Percentiles rank a stretch among this genome's conserved stretches.
Evolutionary conservation across 2,329 filamentous ascomycete genomes (phyloP).

Genomic region (Neonectria coccinea): DNA sequence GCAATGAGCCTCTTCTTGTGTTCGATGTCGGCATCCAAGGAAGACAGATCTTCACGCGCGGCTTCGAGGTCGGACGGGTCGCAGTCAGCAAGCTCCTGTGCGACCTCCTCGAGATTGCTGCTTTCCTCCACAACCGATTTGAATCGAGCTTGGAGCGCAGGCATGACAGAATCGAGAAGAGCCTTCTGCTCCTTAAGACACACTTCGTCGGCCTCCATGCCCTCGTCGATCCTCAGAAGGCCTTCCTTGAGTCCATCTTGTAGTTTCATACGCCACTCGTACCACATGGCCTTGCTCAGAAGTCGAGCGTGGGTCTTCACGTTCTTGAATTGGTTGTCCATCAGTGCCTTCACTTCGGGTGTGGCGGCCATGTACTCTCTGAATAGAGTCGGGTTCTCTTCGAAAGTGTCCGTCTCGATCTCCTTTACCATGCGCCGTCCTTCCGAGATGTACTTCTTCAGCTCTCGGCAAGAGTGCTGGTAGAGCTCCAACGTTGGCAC

Average conservation of each 20-base stretch:
- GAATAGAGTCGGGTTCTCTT: conserved; percentile 92
- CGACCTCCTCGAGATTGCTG: conserved; percentile 76
- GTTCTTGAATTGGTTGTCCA: conserved; percentile 98
- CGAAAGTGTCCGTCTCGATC: conserved; percentile 88
- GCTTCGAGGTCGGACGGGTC: conserved; percentile 82
- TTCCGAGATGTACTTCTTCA: conserved; percentile 97
- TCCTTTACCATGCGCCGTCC: conserved; percentile 89
- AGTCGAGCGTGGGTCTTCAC: conserved; percentile 93
- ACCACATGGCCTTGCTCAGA: conserved; percentile 96
- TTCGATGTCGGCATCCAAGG: conserved; percentile 75
- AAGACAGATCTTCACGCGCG: conserved; percentile 75
- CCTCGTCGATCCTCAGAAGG: conserved; percentile 78
- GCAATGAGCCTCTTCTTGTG: conserved; percentile 76
- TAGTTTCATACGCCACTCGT: conserved; percentile 94
- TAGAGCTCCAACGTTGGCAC: conserved; percentile 94
- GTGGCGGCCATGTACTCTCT: conserved; percentile 89
- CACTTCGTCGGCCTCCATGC: conserved; percentile 80
- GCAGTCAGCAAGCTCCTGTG: conserved; percentile 80
- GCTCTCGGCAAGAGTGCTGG: conserved; percentile 93
- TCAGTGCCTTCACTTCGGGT: conserved; percentile 83
- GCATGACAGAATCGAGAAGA: conserved; percentile 75
- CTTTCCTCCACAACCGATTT: conserved; percentile 73
- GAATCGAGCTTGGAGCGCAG: conserved; percentile 70
- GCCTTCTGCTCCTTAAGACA: conserved; percentile 75
- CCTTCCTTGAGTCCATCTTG: conserved; percentile 84